Base-by-base conservation (phyloP, 108 stramenopile genomes). In the Cyclotella baltica region DNA sequence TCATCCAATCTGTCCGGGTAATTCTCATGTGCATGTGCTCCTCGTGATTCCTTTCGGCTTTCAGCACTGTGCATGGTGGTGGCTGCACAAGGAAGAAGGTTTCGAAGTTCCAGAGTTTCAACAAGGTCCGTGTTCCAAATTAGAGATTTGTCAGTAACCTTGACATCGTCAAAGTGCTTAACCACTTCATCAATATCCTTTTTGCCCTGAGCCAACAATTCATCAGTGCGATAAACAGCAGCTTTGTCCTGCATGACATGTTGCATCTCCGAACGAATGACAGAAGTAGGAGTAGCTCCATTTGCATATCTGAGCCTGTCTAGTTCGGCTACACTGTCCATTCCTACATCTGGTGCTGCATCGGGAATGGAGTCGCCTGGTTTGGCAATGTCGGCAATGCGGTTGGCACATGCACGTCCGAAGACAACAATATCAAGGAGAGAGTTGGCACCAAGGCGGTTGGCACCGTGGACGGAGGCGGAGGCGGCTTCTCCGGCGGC, bases 71-170 rank as follows among this genome's bases (percentile, higher is more conserved):
- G 95, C 90, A 99, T 99, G 36, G 99, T 99, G 47, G 97, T 96
- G 31, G 97, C 89, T 36, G 99, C 98, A 72, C 97, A 97, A 15
- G 87, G 88, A 18, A 99, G 67, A 6, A 98, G 81, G 83, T 98
- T 99, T 34, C 90, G 88, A 31, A 97, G 81, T 82, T 98, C 97
- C 43, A 98, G 76, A 16, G 97, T 96, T 84, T 99, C 99, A 30
- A 99, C 94, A 47, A 99, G 85, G 85, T 99, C 98, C 5, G 98
- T 98, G 83, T 99, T 99, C 99, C 99, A 99, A 67, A 98, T 90
- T 33, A 99, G 88, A 37, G 95, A 96, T 48, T 97, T 93, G 80
- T 99, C 98, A 0, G 90, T 92, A 46, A 98, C 96, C 31, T 88
- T 81, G 11, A 98, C 86, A 72, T 99, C 94, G 29, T 87, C 66